A percentile compares a stretch with the other conserved stretches of the same genome.
These are phyloP conservation scores for Ascochyta pisi DNA, from an alignment of 2,329 filamentous ascomycete genomes.

Conservation along the genomic window DNA sequence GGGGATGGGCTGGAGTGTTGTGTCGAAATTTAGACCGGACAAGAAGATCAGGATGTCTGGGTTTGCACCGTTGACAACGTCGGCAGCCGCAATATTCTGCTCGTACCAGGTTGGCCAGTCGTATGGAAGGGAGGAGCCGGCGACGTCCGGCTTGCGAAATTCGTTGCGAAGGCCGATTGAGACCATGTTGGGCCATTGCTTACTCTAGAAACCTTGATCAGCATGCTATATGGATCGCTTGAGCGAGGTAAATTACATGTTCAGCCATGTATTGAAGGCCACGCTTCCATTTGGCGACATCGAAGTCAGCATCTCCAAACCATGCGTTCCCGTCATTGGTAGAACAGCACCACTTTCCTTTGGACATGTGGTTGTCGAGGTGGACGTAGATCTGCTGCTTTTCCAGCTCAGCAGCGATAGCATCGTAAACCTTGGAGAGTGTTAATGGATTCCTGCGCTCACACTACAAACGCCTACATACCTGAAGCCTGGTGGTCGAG, in stretches of 20 bases:
- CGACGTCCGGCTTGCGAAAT: slow-evolving; percentile 37
- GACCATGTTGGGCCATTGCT: slow-evolving; percentile 58
- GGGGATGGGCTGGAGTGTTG: slow-evolving; percentile 60
- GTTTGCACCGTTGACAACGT: slow-evolving; percentile 60
- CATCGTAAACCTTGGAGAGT: slow-evolving; percentile 54
- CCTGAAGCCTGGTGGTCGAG: slow-evolving; percentile 57
- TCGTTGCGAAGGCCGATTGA: slow-evolving; percentile 67
- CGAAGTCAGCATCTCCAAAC: slow-evolving; percentile 66
- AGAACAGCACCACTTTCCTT: slow-evolving; percentile 43
- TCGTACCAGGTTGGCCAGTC: slow-evolving; percentile 65
- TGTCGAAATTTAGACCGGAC: slow-evolving; percentile 66
- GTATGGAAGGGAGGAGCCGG: slow-evolving; percentile 52
- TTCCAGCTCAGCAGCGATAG: slow-evolving; percentile 61
- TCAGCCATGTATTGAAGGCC: slow-evolving; percentile 67
- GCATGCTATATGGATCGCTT: background rate
- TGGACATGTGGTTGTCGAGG: slow-evolving; percentile 48
- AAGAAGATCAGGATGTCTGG: slow-evolving; percentile 63
- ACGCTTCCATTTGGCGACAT: slow-evolving; percentile 65
- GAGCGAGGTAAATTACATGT: slow-evolving; percentile 48
- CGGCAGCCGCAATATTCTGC: slow-evolving; percentile 57
- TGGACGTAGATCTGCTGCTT: slow-evolving; percentile 48
- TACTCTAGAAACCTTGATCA: slow-evolving; percentile 24
- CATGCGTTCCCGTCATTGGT: slow-evolving; percentile 63
- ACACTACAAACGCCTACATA: background rate
- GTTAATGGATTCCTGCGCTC: background rate